Conservation (phyloP, 805 yeast species). For the Candida endomychidarum region DNA sequence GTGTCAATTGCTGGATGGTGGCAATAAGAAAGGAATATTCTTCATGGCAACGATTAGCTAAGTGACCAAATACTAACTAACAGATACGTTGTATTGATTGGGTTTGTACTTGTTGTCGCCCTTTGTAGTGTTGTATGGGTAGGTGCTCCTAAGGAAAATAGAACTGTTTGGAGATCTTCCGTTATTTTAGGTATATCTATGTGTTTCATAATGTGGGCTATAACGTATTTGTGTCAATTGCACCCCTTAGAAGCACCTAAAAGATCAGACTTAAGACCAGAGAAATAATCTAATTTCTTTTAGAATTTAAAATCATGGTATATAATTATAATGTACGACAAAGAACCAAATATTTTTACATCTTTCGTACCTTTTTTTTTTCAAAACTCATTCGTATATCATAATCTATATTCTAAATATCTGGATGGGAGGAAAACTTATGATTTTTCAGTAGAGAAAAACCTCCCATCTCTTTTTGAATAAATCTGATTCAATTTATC, state of each 20-base stretch:
- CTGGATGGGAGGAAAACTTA: too few relatives aligned
- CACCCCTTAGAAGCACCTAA: slow-evolving; percentile 92
- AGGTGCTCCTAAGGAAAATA: slow-evolving; percentile 78
- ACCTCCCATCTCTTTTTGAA: too few relatives aligned
- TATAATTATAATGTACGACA: too few relatives aligned
- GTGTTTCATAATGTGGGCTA: slow-evolving; percentile 91
- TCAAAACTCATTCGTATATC: not conserved
- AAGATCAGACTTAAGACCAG: slow-evolving; percentile 88
- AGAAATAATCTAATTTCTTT: slow-evolving; percentile 27
- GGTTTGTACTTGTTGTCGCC: slow-evolving; percentile 56
- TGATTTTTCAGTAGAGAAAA: too few relatives aligned
- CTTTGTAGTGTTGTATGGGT: slow-evolving; percentile 74
- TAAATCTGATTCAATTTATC: too few relatives aligned
- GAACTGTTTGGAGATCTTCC: slow-evolving; percentile 47
- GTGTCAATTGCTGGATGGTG: too few relatives aligned
- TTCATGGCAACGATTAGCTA: too few relatives aligned
- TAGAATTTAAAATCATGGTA: not conserved
- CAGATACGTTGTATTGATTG: slow-evolving; percentile 71
- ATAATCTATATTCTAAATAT: too few relatives aligned
- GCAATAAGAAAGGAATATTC: too few relatives aligned
- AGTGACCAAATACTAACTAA: too few relatives aligned
- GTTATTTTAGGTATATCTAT: slow-evolving; percentile 64
- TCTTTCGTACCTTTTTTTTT: too few relatives aligned
- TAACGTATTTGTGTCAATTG: slow-evolving; percentile 81
- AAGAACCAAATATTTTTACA: too few relatives aligned